Conservation (phyloP, 257 asterid species). For the Capsicum rhomboideum region DNA sequence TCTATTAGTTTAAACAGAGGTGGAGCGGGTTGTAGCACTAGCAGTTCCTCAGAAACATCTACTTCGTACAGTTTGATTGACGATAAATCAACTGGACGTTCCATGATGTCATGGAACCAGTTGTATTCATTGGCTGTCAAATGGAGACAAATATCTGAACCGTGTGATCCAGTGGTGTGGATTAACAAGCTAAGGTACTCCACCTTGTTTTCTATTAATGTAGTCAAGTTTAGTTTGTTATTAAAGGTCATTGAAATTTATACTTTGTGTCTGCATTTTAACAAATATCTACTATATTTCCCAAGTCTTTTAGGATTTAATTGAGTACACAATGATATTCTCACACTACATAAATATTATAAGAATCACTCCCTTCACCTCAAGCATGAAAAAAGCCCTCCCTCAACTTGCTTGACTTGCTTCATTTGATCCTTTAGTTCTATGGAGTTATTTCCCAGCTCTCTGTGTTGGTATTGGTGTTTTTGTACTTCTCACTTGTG, state of each 20-base stretch:
- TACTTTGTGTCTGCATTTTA: not conserved
- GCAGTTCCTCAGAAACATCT: slow-evolving; percentile 62
- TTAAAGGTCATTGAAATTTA: not conserved
- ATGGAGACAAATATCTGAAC: slow-evolving; percentile 99
- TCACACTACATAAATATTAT: not conserved
- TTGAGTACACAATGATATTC: not conserved
- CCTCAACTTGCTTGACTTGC: not conserved
- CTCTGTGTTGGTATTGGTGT: not conserved
- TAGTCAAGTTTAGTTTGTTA: not conserved
- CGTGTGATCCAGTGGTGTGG: slow-evolving; percentile 97
- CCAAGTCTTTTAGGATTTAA: not conserved
- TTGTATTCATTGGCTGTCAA: slow-evolving; percentile 81
- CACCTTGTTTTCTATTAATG: slow-evolving; percentile 3
- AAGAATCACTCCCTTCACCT: not conserved
- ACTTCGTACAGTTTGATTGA: slow-evolving; percentile 38
- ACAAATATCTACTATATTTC: not conserved
- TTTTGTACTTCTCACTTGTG: not conserved
- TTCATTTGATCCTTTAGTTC: not conserved
- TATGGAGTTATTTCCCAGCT: not conserved
- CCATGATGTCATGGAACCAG: slow-evolving; percentile 74
- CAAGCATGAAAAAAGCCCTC: not conserved
- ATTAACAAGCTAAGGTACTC: slow-evolving; percentile 81
- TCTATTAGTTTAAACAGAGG: slow-evolving; percentile 86
- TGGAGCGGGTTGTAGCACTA: slow-evolving; percentile 98
- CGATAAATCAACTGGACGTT: slow-evolving; percentile 63